A percentile compares a stretch with the other conserved stretches of the same genome.
Conservation (phyloP, 441 rosid genomes). For the Erysimum pusillum region DNA sequence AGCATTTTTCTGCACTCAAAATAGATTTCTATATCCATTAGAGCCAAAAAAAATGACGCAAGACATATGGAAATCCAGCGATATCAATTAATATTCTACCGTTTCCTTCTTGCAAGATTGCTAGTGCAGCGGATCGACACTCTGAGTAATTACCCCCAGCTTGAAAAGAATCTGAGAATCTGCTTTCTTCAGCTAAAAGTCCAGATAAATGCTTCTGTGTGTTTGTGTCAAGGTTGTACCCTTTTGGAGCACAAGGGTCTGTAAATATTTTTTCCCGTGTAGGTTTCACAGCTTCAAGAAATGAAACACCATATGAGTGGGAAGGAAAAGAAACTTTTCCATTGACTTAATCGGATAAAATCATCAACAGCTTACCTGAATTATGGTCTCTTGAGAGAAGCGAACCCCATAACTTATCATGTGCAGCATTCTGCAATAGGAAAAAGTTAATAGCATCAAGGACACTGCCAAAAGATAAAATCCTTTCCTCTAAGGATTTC, state of each 20-base stretch:
- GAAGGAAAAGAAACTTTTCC: not conserved
- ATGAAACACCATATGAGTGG: constrained; percentile 10
- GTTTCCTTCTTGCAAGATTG: no score
- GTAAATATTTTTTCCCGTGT: constrained; percentile 46
- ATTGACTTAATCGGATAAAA: no score
- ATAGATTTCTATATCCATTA: no score
- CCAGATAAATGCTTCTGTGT: constrained; percentile 53
- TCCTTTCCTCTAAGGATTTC: no score
- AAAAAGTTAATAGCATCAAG: constrained; percentile 35
- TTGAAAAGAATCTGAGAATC: constrained; percentile 50
- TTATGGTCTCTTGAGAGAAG: no score
- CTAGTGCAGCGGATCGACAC: constrained; percentile 89
- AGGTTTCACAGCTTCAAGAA: constrained; percentile 59
- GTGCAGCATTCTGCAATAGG: constrained; percentile 78
- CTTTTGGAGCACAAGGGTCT: constrained; percentile 92
- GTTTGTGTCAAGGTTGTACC: constrained; percentile 51
- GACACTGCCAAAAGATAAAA: no score
- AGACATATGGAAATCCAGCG: no score
- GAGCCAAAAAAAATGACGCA: no score
- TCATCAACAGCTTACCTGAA: no score
- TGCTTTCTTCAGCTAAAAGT: constrained; percentile 49
- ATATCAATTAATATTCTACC: no score
- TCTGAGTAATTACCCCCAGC: constrained; percentile 86
- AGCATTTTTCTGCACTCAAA: no score
- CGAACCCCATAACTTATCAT: constrained; percentile 68